These are phyloP conservation scores for Physaria fendleri DNA, from an alignment of 345 rosid genomes.

Conservation along the genomic window DNA sequence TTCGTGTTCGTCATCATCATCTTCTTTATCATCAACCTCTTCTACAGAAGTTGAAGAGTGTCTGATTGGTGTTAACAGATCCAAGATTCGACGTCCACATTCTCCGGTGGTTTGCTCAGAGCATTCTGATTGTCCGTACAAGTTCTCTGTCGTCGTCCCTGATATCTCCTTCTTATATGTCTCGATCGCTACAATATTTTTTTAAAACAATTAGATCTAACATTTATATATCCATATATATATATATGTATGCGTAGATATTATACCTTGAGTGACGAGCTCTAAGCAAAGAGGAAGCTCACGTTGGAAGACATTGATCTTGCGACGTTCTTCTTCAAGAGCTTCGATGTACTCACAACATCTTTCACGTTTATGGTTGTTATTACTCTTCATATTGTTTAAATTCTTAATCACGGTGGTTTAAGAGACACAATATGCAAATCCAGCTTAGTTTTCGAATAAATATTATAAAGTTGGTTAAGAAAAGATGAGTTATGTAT, in stretches of 20 bases:
- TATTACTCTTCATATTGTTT: slow-evolving; percentile 36
- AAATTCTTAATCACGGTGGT: slow-evolving; percentile 18
- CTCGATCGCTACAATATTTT: slow-evolving; percentile 54
- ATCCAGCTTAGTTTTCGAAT: neutral
- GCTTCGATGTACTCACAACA: slow-evolving; percentile 57
- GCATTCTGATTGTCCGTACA: slow-evolving; percentile 68
- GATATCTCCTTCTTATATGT: slow-evolving; percentile 67
- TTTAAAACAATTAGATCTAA: neutral
- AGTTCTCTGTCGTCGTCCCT: slow-evolving; percentile 38
- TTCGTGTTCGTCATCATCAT: slow-evolving; percentile 31
- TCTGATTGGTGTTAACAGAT: slow-evolving; percentile 74
- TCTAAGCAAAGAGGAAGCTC: slow-evolving; percentile 94
- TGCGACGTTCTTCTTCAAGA: slow-evolving; percentile 77
- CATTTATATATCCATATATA: neutral
- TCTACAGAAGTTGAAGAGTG: slow-evolving; percentile 31
- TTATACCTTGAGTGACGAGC: slow-evolving; percentile 72
- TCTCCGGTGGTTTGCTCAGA: slow-evolving; percentile 81
- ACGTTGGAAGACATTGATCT: slow-evolving; percentile 83
- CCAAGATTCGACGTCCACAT: slow-evolving; percentile 54
- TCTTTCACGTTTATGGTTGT: slow-evolving; percentile 47
- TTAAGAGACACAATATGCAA: neutral
- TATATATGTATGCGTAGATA: neutral
- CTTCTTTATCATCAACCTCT: slow-evolving; percentile 23
- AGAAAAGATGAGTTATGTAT: slow-evolving; percentile 6
- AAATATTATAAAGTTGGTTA: neutral